Evolutionary conservation across 2,329 filamentous ascomycete genomes (phyloP).

Genomic region (Cladophialophora yegresii): DNA sequence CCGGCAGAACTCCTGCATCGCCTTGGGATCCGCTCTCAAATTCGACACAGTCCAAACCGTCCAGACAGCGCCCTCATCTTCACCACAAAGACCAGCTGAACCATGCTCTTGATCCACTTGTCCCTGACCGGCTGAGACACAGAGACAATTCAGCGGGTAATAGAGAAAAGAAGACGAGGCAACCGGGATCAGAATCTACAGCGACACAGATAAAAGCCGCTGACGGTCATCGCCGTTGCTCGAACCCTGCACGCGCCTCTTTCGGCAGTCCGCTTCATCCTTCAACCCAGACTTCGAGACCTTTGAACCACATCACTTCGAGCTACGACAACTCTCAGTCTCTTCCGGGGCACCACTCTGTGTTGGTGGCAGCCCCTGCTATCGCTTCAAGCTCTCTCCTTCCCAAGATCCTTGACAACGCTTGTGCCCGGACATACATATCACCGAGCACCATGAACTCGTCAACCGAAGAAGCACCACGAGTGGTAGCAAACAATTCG

Average conservation of each 20-base stretch:
- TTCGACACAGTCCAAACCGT: not conserved
- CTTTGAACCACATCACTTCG: not conserved
- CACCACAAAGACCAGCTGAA: not conserved
- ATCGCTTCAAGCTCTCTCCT: slow-evolving; percentile 26
- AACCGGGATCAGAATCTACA: not conserved
- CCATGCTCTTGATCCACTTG: not conserved
- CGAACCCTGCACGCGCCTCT: slow-evolving; percentile 4
- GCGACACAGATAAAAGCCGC: not conserved
- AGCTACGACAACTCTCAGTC: not conserved
- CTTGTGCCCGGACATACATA: slow-evolving; percentile 1
- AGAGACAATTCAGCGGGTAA: not conserved
- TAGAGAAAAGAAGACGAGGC: not conserved
- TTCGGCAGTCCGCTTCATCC: not conserved
- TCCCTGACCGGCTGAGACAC: not conserved
- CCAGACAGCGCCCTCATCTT: not conserved
- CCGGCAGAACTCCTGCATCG: slow-evolving; percentile 18
- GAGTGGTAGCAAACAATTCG: not conserved
- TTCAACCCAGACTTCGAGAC: not conserved
- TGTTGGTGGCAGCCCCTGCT: not conserved
- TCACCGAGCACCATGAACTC: slow-evolving; percentile 3
- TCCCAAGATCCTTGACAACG: slow-evolving; percentile 1
- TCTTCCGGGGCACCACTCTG: not conserved
- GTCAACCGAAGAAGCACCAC: not conserved
- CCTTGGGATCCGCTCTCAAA: slow-evolving; percentile 28
- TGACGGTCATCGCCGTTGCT: not conserved